Conservation (phyloP, 768 basidiomycete species). For the Xerocomellus chrysenteron region DNA sequence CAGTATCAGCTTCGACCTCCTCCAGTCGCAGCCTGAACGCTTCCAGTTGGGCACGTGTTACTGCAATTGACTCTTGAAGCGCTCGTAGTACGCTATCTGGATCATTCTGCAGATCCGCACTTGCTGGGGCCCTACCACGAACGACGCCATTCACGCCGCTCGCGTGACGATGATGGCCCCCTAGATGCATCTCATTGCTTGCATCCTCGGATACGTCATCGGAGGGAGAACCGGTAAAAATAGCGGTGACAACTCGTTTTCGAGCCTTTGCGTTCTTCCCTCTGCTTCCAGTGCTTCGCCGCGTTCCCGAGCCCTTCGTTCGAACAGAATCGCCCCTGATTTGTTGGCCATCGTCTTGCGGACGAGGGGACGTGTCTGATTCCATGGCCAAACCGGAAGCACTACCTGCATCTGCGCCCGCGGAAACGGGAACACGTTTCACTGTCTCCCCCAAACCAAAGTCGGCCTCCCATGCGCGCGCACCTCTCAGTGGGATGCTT, state of each 20-base stretch:
- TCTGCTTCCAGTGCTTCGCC: conserved; percentile 7
- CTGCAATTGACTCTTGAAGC: conserved; percentile 25
- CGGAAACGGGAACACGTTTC: conserved; percentile 22
- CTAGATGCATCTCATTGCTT: not conserved
- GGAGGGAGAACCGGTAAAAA: conserved; percentile 24
- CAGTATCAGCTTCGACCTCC: conserved; percentile 23
- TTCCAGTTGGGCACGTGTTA: conserved; percentile 27
- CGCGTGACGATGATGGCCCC: not conserved
- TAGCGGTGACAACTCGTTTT: conserved; percentile 30
- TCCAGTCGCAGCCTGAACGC: conserved; percentile 28
- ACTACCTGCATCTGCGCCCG: not conserved
- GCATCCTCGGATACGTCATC: not conserved
- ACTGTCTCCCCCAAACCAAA: conserved; percentile 30
- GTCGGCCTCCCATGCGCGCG: conserved; percentile 33
- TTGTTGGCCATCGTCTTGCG: not conserved
- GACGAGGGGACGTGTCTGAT: not conserved
- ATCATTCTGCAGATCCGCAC: not conserved
- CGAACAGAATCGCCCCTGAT: not conserved
- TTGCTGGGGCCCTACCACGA: not conserved
- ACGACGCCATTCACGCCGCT: not conserved
- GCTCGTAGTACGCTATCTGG: conserved; percentile 10
- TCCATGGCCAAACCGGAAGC: not conserved
- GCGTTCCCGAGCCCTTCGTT: not conserved
- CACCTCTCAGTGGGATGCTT: conserved; percentile 22
- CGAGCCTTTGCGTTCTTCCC: conserved; percentile 8